phyloP scores from a whole-genome alignment of 257 asterid genomes.

The Nicotiana undulata region DNA sequence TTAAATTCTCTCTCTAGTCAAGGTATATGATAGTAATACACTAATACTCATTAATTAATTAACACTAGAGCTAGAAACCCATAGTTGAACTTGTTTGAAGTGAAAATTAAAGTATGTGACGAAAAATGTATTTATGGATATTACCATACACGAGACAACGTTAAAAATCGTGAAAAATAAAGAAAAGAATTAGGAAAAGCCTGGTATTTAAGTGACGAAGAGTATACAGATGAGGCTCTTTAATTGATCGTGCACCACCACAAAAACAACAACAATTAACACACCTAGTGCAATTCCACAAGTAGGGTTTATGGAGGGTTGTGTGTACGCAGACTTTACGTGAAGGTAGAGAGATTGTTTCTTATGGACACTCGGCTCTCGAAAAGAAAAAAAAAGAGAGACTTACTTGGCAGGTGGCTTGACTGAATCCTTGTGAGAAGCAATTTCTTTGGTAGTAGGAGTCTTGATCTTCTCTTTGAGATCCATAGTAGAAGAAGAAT shows the following conservation, averaged over 20 bases:
- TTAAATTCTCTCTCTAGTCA: background rate
- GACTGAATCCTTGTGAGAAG: constrained; percentile 21
- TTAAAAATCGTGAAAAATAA: background rate
- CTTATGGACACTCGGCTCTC: too few relatives aligned
- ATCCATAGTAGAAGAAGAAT: constrained; percentile 23
- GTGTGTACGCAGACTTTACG: too few relatives aligned
- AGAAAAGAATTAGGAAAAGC: background rate
- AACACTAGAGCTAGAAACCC: background rate
- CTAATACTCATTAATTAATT: too few relatives aligned
- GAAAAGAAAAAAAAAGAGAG: background rate
- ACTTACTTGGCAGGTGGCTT: constrained; percentile 53
- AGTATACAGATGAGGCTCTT: too few relatives aligned
- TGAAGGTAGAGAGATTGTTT: too few relatives aligned
- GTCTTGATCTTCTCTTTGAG: constrained; percentile 34
- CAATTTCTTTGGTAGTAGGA: constrained; percentile 17
- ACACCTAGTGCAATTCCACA: too few relatives aligned
- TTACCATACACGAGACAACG: background rate
- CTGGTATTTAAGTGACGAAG: background rate
- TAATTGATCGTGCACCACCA: too few relatives aligned
- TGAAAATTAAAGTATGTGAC: background rate
- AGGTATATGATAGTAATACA: background rate
- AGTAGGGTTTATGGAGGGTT: too few relatives aligned
- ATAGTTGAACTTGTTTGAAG: background rate
- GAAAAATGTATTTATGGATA: background rate
- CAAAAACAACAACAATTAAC: too few relatives aligned